Percentiles rank a stretch among this genome's conserved stretches.
phyloP scores from a whole-genome alignment of 352 stramenopile genomes.

The Globisporangium orthogonon region DNA sequence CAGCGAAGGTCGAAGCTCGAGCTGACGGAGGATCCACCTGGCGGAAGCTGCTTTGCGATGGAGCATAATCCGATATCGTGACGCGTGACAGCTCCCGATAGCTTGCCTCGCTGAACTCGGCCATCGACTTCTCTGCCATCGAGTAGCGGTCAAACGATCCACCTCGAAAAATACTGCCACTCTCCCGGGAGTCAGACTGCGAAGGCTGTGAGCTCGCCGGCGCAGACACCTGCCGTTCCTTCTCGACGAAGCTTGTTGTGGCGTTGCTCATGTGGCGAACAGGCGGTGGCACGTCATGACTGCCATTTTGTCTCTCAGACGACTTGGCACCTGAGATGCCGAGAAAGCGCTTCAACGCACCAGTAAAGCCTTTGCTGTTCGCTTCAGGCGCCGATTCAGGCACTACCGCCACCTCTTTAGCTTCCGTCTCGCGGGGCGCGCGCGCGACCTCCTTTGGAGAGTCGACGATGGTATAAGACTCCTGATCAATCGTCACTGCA shows the following conservation, averaged over 20 bases:
- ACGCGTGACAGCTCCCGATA: neutral
- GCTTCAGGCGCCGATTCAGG: neutral
- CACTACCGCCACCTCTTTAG: neutral
- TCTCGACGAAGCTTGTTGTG: neutral
- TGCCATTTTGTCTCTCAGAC: neutral
- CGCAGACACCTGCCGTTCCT: neutral
- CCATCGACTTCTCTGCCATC: conserved; percentile 16
- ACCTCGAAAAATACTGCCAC: neutral
- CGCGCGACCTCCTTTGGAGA: conserved; percentile 9
- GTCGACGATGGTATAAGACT: conserved; percentile 57
- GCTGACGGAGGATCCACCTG: neutral
- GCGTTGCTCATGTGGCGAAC: neutral
- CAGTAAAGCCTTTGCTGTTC: conserved; percentile 28
- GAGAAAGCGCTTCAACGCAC: conserved; percentile 64
- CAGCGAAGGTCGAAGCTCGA: conserved; percentile 2
- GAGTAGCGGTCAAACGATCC: conserved; percentile 6
- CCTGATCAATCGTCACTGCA: conserved; percentile 19
- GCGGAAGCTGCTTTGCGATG: neutral
- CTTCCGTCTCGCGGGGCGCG: neutral
- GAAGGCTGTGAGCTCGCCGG: neutral
- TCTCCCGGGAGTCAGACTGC: neutral
- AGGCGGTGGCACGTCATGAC: neutral
- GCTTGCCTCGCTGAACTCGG: conserved; percentile 7
- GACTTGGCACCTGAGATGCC: conserved; percentile 32
- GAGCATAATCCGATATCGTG: neutral